Evolutionary conservation across 805 yeast species (phyloP).

Genomic region (Ogataea wickerhamii): DNA sequence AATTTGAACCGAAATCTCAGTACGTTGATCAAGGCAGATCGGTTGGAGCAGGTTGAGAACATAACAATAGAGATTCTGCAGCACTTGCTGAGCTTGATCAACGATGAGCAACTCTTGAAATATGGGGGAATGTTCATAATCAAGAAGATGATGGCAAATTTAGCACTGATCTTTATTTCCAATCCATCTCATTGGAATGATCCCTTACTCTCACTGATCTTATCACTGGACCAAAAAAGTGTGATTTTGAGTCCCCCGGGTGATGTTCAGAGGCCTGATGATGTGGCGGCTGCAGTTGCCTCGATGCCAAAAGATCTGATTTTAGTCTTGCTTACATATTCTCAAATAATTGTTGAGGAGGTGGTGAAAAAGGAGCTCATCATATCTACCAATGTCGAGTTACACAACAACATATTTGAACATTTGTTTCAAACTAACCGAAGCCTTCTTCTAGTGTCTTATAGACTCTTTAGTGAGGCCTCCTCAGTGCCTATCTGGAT

Average conservation of each 20-base stretch:
- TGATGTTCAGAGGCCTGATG: neutral
- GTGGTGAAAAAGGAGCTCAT: slow-evolving; percentile 36
- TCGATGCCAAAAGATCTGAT: slow-evolving; percentile 6
- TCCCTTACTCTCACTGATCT: slow-evolving; percentile 34
- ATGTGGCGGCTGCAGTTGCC: slow-evolving; percentile 2
- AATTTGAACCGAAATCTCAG: slow-evolving; percentile 37
- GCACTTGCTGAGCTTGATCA: slow-evolving; percentile 14
- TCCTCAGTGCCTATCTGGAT: slow-evolving; percentile 22
- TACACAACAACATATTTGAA: slow-evolving; percentile 39
- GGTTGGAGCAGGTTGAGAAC: slow-evolving; percentile 8
- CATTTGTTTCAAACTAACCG: slow-evolving; percentile 34
- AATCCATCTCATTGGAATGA: slow-evolving; percentile 37
- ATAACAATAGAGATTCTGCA: slow-evolving; percentile 9
- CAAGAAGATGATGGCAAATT: slow-evolving; percentile 54
- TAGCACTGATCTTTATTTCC: slow-evolving; percentile 45
- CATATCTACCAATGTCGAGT: slow-evolving; percentile 20
- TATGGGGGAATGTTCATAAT: slow-evolving; percentile 40
- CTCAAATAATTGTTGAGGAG: slow-evolving; percentile 52
- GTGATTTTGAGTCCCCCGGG: slow-evolving; percentile 3
- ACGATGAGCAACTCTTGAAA: slow-evolving; percentile 14
- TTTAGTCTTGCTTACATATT: slow-evolving; percentile 30
- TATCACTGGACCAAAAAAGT: slow-evolving; percentile 10
- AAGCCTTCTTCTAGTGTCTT: slow-evolving; percentile 17
- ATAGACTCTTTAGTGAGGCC: slow-evolving; percentile 3
- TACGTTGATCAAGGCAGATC: slow-evolving; percentile 4